phyloP scores from a whole-genome alignment of 2,329 filamentous ascomycete species.

The Geosmithia morbida region DNA sequence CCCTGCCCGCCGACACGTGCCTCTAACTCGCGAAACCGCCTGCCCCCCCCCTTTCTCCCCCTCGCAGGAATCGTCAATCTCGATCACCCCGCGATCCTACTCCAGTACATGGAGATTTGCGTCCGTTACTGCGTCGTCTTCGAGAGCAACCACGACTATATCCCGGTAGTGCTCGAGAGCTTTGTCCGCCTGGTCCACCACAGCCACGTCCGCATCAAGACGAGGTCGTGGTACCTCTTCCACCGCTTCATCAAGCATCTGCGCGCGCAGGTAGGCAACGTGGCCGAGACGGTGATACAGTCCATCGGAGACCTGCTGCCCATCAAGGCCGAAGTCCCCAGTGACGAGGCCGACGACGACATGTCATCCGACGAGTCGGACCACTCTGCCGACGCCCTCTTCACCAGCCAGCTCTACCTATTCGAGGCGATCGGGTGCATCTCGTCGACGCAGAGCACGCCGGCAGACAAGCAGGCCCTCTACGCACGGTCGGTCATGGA shows the following conservation, averaged over 20 bases:
- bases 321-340: conserved; percentile 79
- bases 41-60: too few relatives aligned
- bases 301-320: conserved; percentile 77
- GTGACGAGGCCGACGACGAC: conserved; percentile 67
- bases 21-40: too few relatives aligned
- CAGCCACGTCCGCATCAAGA: conserved; percentile 71
- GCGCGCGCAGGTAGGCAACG: conserved; percentile 68
- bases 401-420: conserved; percentile 81
- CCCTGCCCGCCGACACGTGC: conserved; percentile 5
- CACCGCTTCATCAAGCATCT: conserved; percentile 84
- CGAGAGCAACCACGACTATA: conserved; percentile 66
- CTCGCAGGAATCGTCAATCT: conserved; percentile 65
- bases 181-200: conserved; percentile 88
- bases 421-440: conserved; percentile 93
- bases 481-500: conserved; percentile 81
- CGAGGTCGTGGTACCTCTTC: conserved; percentile 94
- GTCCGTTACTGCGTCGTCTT: conserved; percentile 91
- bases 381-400: conserved; percentile 77
- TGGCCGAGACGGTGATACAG: conserved; percentile 82
- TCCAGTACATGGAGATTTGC: conserved; percentile 98
- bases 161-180: conserved; percentile 76
- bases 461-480: conserved; percentile 71
- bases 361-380: conserved; percentile 92
- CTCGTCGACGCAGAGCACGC: conserved; percentile 64
- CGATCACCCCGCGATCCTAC: conserved; percentile 77